Percentiles rank a stretch among this genome's conserved stretches.
Evolutionary conservation across 2,329 filamentous ascomycete genomes (phyloP).

Genomic region (Pseudogymnoascus destructans): DNA sequence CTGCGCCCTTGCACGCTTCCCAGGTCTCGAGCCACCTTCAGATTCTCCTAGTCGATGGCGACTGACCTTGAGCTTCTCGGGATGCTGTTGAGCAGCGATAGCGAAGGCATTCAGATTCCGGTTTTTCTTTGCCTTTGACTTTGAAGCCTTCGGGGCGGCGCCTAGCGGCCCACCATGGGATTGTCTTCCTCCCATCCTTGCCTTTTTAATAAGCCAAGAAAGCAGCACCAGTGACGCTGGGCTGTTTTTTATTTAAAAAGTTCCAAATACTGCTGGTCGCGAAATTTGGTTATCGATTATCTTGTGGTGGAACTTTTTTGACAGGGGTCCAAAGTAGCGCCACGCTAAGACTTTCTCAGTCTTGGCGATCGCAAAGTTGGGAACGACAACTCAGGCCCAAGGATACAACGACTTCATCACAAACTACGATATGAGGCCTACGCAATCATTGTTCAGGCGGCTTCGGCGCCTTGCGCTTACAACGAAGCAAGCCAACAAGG

Average conservation of each 20-base stretch:
- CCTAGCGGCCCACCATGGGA: slow-evolving; percentile 23
- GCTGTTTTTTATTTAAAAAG: slow-evolving; percentile 15
- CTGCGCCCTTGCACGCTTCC: slow-evolving; percentile 25
- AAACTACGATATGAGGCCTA: slow-evolving; percentile 47
- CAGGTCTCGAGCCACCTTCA: slow-evolving; percentile 31
- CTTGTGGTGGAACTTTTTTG: slow-evolving; percentile 10
- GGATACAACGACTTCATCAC: slow-evolving; percentile 5
- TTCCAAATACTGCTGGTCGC: slow-evolving; percentile 10
- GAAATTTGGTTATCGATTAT: slow-evolving; percentile 11
- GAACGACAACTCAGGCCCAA: slow-evolving; percentile 1
- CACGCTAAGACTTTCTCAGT: slow-evolving; percentile 4
- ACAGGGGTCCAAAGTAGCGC: slow-evolving; percentile 8
- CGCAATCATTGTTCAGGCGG: slow-evolving; percentile 50
- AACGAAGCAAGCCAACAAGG: slow-evolving; percentile 84
- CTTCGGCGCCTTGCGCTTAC: slow-evolving; percentile 70
- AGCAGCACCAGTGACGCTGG: slow-evolving; percentile 4
- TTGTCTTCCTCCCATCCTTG: slow-evolving; percentile 27
- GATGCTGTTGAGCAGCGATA: slow-evolving; percentile 45
- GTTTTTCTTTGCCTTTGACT: slow-evolving; percentile 35
- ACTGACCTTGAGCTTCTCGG: slow-evolving; percentile 39
- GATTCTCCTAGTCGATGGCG: slow-evolving; percentile 44
- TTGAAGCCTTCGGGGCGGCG: slow-evolving; percentile 29
- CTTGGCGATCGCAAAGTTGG: slow-evolving; percentile 7
- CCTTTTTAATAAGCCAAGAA: not conserved
- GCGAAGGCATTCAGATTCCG: slow-evolving; percentile 42